Conservation (phyloP, 2,329 filamentous ascomycete genomes). For the Phaeophleospora eucalypticola region DNA sequence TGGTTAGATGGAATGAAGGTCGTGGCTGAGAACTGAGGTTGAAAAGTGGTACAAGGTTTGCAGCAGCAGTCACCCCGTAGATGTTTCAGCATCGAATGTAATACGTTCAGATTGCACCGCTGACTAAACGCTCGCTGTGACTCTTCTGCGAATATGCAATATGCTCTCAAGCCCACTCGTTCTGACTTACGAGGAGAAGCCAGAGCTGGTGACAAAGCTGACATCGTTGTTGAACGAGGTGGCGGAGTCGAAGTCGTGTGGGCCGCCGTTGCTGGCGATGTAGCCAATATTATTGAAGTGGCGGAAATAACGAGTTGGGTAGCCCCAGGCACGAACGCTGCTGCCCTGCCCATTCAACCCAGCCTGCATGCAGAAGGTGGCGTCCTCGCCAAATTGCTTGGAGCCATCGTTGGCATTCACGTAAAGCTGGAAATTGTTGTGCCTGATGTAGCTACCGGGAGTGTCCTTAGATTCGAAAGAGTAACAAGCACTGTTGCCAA, state of each 20-base stretch:
- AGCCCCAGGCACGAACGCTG: slow-evolving; percentile 56
- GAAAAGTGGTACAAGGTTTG: too few relatives aligned
- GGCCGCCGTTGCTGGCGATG: slow-evolving; percentile 52
- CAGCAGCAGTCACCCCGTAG: too few relatives aligned
- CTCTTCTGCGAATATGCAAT: too few relatives aligned
- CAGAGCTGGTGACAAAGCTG: slow-evolving; percentile 46
- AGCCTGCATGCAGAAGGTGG: slow-evolving; percentile 57
- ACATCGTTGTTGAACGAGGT: slow-evolving; percentile 52
- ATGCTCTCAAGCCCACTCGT: too few relatives aligned
- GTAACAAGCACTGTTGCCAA: slow-evolving; percentile 54
- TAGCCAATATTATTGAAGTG: slow-evolving; percentile 50
- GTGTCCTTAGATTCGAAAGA: slow-evolving; percentile 60
- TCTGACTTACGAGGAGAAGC: slow-evolving; percentile 50
- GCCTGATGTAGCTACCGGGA: slow-evolving; percentile 56
- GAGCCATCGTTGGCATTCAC: slow-evolving; percentile 51
- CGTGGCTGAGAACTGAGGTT: too few relatives aligned
- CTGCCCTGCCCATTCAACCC: slow-evolving; percentile 50
- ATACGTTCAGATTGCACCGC: too few relatives aligned
- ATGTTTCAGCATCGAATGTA: too few relatives aligned
- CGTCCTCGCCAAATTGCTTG: slow-evolving; percentile 58
- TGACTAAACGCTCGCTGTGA: too few relatives aligned
- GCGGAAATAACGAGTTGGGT: slow-evolving; percentile 57
- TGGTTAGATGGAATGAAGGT: too few relatives aligned
- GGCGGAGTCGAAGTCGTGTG: slow-evolving; percentile 51
- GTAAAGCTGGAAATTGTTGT: slow-evolving; percentile 51